These are phyloP conservation scores for Mucuna pruriens DNA, from an alignment of 306 rosid genomes.

Conservation along the genomic window DNA sequence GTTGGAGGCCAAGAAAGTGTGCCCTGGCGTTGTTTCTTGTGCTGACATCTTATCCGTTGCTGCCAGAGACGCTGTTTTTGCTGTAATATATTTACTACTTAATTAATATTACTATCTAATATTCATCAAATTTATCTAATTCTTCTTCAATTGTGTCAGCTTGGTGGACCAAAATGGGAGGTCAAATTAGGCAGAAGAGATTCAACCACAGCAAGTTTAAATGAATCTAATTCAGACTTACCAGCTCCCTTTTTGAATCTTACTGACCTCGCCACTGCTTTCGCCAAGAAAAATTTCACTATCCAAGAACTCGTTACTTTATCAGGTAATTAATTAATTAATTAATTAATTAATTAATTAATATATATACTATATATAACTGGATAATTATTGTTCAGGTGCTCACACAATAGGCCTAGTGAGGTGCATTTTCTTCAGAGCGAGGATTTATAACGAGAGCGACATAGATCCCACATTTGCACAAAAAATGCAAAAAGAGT, in stretches of 20 bases:
- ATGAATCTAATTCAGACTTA: constrained; percentile 44
- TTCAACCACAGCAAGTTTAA: constrained; percentile 55
- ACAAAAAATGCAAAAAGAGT: neutral
- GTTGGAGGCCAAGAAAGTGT: constrained; percentile 43
- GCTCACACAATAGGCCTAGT: constrained; percentile 50
- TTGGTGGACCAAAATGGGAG: constrained; percentile 53
- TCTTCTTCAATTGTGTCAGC: neutral
- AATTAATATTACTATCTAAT: too few relatives aligned
- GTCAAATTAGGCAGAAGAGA: constrained; percentile 61
- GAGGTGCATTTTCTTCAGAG: constrained; percentile 37
- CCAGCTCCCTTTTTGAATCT: constrained; percentile 55
- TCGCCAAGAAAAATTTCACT: constrained; percentile 46
- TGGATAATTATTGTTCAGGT: constrained; percentile 27
- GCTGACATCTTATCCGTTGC: constrained; percentile 58
- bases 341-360: too few relatives aligned
- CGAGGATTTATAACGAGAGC: constrained; percentile 47
- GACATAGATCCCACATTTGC: constrained; percentile 43
- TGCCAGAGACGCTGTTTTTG: constrained; percentile 52
- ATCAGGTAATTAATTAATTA: constrained; percentile 1
- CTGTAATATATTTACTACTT: too few relatives aligned
- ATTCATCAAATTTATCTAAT: too few relatives aligned
- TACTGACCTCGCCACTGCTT: constrained; percentile 43
- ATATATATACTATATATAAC: too few relatives aligned
- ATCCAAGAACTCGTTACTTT: constrained; percentile 45
- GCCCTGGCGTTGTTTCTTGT: constrained; percentile 57